Evolutionary conservation across 1,139 yeast genomes (phyloP), one percentile per base, ranked within the genome.

Genomic region (Candida anutae): DNA sequence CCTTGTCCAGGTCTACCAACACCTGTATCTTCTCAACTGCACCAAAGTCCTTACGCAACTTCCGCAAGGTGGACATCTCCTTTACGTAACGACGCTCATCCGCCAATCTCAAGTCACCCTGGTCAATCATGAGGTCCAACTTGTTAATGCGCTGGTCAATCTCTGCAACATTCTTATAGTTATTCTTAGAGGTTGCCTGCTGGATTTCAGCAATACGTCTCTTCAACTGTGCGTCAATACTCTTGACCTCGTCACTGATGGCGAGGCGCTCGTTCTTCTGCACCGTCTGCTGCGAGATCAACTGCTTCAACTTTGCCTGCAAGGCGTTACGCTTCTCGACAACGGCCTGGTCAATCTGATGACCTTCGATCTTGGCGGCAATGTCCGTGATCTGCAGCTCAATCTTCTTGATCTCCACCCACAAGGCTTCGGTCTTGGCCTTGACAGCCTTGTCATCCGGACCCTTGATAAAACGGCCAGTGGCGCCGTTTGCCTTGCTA

Each of bases 61-160:
- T 85, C 58, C 93, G 79, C 55, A 90, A 72, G 29, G 78, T 61
- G 31, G 87, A 73, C 69, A 87, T 83, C 60, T 90, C 97, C 61
- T 82, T 82, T 44, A 93, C 76, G 43, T 68, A 62, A 53, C 78
- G 73, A 65, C 87, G 81, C 69, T 93, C 99, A 39, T 90, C 95
- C 30, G 88, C 97, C 50, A 93, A 74, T 48, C 85, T 76, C 55
- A 93, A 67, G 30, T 69, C 63, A 36, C 98, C 98, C 29, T 83
- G 62, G 36, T 83, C 87, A 39, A 90, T 79, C 42, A 72, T 67
- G 27, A 67, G 69, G 53, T 90, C 96, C 47, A 87, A 73, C 50
- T 69, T 64, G 40, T 59, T 56, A 54, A 88, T 74, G 58, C 80
- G 75, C 35, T 67, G 63, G 48, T 87, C 94, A 44, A 88, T 81